Percentiles rank a stretch among this genome's conserved stretches.
These are phyloP conservation scores for Alternaria incomplexa DNA, from an alignment of 2,329 filamentous ascomycete species.

Conservation along the genomic window DNA sequence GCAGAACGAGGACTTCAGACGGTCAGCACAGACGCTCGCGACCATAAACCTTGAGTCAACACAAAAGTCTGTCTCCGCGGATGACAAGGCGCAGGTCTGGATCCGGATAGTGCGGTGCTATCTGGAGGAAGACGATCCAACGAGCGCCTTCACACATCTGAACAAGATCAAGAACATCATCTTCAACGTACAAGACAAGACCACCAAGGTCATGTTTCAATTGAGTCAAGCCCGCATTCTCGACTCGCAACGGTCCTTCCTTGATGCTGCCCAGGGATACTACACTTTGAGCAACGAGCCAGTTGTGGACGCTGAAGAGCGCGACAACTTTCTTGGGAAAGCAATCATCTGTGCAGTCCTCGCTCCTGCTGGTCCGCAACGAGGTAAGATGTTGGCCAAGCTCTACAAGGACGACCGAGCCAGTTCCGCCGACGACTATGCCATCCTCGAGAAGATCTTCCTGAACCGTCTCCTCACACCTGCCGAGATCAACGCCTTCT, in stretches of 20 bases:
- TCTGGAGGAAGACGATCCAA: conserved; percentile 91
- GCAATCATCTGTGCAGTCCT: conserved; percentile 92
- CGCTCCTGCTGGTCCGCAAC: conserved; percentile 84
- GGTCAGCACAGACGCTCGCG: conserved; percentile 78
- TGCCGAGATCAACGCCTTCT: conserved; percentile 86
- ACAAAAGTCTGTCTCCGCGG: conserved; percentile 80
- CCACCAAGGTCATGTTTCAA: conserved; percentile 82
- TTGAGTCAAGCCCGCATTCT: conserved; percentile 92
- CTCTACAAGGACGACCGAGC: conserved; percentile 94
- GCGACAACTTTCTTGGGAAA: conserved; percentile 81
- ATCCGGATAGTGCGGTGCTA: conserved; percentile 94
- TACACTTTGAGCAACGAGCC: conserved; percentile 81
- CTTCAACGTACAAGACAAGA: conserved; percentile 74
- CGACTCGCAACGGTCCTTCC: conserved; percentile 87
- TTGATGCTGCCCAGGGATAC: conserved; percentile 87
- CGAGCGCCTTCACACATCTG: conserved; percentile 81
- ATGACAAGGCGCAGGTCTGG: conserved; percentile 85
- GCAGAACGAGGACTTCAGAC: conserved; percentile 76
- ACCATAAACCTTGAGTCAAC: conserved; percentile 89
- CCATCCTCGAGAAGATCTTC: conserved; percentile 97
- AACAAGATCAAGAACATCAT: conserved; percentile 96
- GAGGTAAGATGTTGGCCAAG: conserved; percentile 78
- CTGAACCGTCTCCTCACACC: conserved; percentile 82
- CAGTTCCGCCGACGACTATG: conserved; percentile 75
- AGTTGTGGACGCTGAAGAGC: conserved; percentile 83